Percentiles rank a stretch among this genome's conserved stretches.
Conservation (phyloP, 495 filamentous ascomycete species). For the Saxispiralis lemnorum region DNA sequence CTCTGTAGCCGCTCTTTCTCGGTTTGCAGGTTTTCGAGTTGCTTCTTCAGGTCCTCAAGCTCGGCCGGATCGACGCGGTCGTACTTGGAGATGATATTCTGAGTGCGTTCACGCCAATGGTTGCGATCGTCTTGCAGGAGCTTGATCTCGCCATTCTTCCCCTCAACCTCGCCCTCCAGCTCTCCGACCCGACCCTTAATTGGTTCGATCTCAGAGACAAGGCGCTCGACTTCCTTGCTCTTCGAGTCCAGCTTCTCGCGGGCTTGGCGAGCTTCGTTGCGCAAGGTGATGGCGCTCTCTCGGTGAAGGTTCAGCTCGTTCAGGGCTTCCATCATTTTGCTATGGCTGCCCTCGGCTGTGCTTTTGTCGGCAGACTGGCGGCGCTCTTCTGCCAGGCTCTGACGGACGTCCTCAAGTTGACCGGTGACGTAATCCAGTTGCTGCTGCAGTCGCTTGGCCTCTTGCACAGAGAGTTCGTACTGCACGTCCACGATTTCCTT, state of each 20-base stretch:
- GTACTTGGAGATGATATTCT: slow-evolving; percentile 89
- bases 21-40: slow-evolving; percentile 41
- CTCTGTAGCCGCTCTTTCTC: slow-evolving; percentile 53
- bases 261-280: slow-evolving; percentile 65
- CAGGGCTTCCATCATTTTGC: slow-evolving; percentile 78
- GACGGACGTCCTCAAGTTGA: slow-evolving; percentile 67
- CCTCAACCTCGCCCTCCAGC: slow-evolving; percentile 59
- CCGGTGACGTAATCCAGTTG: slow-evolving; percentile 72
- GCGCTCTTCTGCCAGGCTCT: slow-evolving; percentile 78
- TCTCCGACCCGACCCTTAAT: slow-evolving; percentile 60
- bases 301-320: slow-evolving; percentile 89
- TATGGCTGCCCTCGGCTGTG: slow-evolving; percentile 53
- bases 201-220: slow-evolving; percentile 61
- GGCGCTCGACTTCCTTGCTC: slow-evolving; percentile 50
- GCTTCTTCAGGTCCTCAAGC: slow-evolving; percentile 65
- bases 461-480: slow-evolving; percentile 70
- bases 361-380: slow-evolving; percentile 55
- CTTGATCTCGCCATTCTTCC: slow-evolving; percentile 68
- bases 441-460: slow-evolving; percentile 70
- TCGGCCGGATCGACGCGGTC: slow-evolving; percentile 87
- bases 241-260: slow-evolving; percentile 59
- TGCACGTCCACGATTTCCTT: slow-evolving; percentile 96
- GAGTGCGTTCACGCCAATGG: slow-evolving; percentile 77
- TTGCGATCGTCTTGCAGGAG: slow-evolving; percentile 76
- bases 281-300: slow-evolving; percentile 75